phyloP scores from a whole-genome alignment of 192 early-diverging fungal species.

The Coemansia sp. region DNA sequence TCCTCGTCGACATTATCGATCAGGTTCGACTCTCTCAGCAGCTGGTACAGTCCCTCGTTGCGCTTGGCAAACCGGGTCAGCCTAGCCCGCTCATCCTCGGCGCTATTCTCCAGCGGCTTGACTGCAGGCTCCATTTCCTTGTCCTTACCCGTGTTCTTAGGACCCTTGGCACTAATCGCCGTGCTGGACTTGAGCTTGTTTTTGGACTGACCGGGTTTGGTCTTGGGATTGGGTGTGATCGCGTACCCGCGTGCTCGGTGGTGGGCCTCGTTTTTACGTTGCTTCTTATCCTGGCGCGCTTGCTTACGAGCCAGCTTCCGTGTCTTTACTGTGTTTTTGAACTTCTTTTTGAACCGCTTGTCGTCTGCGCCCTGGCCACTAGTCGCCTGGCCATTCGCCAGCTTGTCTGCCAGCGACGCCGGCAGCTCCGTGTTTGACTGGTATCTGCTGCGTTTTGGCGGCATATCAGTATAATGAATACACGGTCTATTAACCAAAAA shows the following conservation, averaged over 20 bases:
- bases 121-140: background rate
- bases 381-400: constrained; percentile 7
- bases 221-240: background rate
- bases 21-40: constrained; percentile 49
- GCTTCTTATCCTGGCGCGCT: constrained; percentile 52
- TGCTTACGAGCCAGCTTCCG: constrained; percentile 52
- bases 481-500: background rate
- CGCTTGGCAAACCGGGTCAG: constrained; percentile 54
- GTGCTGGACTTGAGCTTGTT: constrained; percentile 1
- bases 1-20: constrained; percentile 40
- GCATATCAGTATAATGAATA: constrained; percentile 17
- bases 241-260: constrained; percentile 18
- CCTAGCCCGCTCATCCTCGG: constrained; percentile 34
- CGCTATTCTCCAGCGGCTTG: constrained; percentile 1
- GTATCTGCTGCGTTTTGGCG: constrained; percentile 31
- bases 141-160: background rate
- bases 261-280: constrained; percentile 38
- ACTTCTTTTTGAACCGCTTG: constrained; percentile 37
- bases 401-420: constrained; percentile 16
- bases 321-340: constrained; percentile 26
- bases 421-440: constrained; percentile 41
- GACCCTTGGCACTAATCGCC: background rate
- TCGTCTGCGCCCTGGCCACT: constrained; percentile 6
- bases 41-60: constrained; percentile 53
- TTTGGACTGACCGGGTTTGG: constrained; percentile 8